Evolutionary conservation across 192 early-diverging fungal species (phyloP), one percentile per base, ranked within the genome.

Genomic region (Rhizophagus prolifer): DNA sequence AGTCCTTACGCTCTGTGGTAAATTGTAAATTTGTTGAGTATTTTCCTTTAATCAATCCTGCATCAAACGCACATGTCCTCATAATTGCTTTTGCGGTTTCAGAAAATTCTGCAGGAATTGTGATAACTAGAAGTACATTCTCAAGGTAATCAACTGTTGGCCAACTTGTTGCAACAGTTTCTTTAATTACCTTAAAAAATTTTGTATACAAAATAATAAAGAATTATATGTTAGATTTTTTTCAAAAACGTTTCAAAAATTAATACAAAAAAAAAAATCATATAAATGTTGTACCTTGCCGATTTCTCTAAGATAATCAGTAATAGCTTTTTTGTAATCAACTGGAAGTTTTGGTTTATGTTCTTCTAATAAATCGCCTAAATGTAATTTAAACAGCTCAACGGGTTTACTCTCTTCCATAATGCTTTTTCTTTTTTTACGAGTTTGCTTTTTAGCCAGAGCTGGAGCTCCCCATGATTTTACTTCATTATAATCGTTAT

Each of bases 41-140:
- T 72, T 58, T 28, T 23, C 77, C 58, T 60, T 82, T 71, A 21
- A 86, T 86, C 14, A 88, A 75, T 25, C 82, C 85, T 23, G 85
- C 87, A 31, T 85, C 73, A 54, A 83, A 79, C 25, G 85, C 87
- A 23, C 85, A 83, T 44, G 83, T 81, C 34, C 87, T 74, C 87
- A 88, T 88, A 25, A 82, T 82, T 9, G 78, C 82, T 78, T 86
- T 88, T 34, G 87, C 82, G 28, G 25, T 25, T 13, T 71, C 34
- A 26, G 38, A 38, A 30, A 30, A 71, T 71, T 71, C 70, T 16
- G 44, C 70, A 28, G 70, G 70, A 58, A 74, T 50, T 0, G 72
- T 74, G 9, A 74, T 8, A 16, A 74, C 59, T 3, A 61, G 12
- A 34, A 25, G 59, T 13, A 74, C 72, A 14, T 74, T 13, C 13